Conservation (phyloP, 2,329 filamentous ascomycete species). For the Lecanicillium sp. region DNA sequence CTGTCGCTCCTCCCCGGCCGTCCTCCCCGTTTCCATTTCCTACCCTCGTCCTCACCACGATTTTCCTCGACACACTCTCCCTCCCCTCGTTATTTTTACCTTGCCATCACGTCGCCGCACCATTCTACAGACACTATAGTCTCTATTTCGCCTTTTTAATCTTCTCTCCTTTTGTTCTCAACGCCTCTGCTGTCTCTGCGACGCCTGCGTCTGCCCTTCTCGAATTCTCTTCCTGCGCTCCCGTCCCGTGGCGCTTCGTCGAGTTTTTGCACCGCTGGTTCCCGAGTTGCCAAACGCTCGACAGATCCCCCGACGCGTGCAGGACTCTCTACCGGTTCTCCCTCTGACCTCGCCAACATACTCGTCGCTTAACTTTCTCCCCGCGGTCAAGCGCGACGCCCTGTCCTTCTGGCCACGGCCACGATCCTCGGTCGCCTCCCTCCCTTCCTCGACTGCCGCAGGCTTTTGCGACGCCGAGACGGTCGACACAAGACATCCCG, state of each 20-base stretch:
- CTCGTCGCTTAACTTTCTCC: not conserved
- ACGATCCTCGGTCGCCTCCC: not conserved
- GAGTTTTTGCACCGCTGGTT: slow-evolving; percentile 1
- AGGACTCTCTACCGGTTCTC: not conserved
- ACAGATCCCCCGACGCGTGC: slow-evolving; percentile 1
- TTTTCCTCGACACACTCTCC: slow-evolving; percentile 9
- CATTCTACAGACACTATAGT: not conserved
- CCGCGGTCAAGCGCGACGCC: slow-evolving; percentile 3
- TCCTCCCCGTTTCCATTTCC: slow-evolving; percentile 15
- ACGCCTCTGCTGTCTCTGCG: not conserved
- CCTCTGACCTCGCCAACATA: not conserved
- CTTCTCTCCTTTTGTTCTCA: not conserved
- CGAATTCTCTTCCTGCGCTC: slow-evolving; percentile 6
- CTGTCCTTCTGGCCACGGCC: not conserved
- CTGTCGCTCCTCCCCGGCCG: slow-evolving; percentile 15
- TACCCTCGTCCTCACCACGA: slow-evolving; percentile 12
- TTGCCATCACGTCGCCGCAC: slow-evolving; percentile 1
- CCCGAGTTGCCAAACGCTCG: not conserved
- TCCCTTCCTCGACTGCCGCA: not conserved
- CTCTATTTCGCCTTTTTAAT: not conserved
- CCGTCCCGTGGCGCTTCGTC: not conserved
- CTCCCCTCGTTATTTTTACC: slow-evolving; percentile 9
- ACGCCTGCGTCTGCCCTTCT: not conserved
- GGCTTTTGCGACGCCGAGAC: not conserved
- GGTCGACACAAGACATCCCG: not conserved